Percentiles rank a stretch among this genome's conserved stretches.
Evolutionary conservation across 1,139 yeast species (phyloP).

Genomic region (Suhomyces yuchorum): DNA sequence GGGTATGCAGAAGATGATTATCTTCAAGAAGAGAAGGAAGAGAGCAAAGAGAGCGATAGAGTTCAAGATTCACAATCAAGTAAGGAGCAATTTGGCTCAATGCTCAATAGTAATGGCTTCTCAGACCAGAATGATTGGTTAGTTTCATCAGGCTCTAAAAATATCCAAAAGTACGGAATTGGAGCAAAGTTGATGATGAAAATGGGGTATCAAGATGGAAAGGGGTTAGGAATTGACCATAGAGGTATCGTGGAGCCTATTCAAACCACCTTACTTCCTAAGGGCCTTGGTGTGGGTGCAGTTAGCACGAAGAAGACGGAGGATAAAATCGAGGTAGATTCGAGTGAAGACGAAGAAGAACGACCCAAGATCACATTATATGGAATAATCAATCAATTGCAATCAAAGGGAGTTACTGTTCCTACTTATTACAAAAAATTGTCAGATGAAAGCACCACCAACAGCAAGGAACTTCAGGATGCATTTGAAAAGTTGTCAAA

Average conservation of each 20-base stretch:
- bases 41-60: neutral
- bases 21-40: slow-evolving; percentile 8
- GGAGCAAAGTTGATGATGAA: slow-evolving; percentile 78
- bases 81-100: too few relatives aligned
- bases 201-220: slow-evolving; percentile 88
- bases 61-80: too few relatives aligned
- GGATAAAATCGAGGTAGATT: slow-evolving; percentile 17
- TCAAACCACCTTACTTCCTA: slow-evolving; percentile 65
- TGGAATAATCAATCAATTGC: slow-evolving; percentile 31
- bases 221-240: slow-evolving; percentile 73
- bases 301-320: slow-evolving; percentile 32
- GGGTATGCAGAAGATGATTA: slow-evolving; percentile 23
- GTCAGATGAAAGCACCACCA: slow-evolving; percentile 21
- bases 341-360: slow-evolving; percentile 20
- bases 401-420: slow-evolving; percentile 28
- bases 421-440: slow-evolving; percentile 31
- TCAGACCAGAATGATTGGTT: slow-evolving; percentile 9
- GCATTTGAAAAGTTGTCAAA: slow-evolving; percentile 19
- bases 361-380: slow-evolving; percentile 21
- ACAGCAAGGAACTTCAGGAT: slow-evolving; percentile 10
- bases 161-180: slow-evolving; percentile 60
- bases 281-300: slow-evolving; percentile 76
- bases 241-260: slow-evolving; percentile 81
- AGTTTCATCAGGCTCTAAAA: slow-evolving; percentile 2
- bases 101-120: neutral